Conservation (phyloP, 2,329 filamentous ascomycete species). For the Monosporascus sp. region DNA sequence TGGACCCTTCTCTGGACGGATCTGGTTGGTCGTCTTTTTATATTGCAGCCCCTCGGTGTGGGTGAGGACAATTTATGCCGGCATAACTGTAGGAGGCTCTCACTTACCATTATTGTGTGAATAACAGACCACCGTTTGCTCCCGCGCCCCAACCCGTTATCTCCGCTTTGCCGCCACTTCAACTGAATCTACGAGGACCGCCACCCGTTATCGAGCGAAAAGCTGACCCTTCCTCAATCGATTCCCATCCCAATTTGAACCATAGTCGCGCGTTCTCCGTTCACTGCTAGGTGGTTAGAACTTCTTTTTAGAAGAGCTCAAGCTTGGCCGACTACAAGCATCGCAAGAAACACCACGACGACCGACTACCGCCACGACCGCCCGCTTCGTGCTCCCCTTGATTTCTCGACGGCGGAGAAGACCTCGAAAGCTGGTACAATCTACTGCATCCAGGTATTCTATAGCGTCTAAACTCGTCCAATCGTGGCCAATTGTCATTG, state of each 20-base stretch:
- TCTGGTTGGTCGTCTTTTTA: too few relatives aligned
- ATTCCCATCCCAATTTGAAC: too few relatives aligned
- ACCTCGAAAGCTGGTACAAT: neutral
- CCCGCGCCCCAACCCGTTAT: neutral
- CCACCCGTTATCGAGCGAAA: conserved; percentile 6
- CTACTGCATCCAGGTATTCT: neutral
- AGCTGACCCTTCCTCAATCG: conserved; percentile 12
- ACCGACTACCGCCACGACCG: neutral
- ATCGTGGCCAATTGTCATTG: neutral
- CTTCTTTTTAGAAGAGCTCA: neutral
- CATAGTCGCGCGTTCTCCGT: too few relatives aligned
- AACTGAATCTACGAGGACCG: neutral
- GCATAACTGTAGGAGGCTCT: neutral
- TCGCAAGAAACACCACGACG: neutral
- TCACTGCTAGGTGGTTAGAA: too few relatives aligned
- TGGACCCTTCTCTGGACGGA: neutral
- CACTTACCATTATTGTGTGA: too few relatives aligned
- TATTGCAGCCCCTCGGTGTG: too few relatives aligned
- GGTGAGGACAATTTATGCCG: neutral
- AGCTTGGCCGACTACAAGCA: neutral
- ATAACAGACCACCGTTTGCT: too few relatives aligned
- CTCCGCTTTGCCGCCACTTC: conserved; percentile 6
- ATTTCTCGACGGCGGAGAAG: neutral
- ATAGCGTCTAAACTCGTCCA: neutral
- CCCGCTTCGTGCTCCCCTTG: neutral